These are phyloP conservation scores for Glycine tomentella DNA, from an alignment of 306 rosid genomes.

Conservation along the genomic window DNA sequence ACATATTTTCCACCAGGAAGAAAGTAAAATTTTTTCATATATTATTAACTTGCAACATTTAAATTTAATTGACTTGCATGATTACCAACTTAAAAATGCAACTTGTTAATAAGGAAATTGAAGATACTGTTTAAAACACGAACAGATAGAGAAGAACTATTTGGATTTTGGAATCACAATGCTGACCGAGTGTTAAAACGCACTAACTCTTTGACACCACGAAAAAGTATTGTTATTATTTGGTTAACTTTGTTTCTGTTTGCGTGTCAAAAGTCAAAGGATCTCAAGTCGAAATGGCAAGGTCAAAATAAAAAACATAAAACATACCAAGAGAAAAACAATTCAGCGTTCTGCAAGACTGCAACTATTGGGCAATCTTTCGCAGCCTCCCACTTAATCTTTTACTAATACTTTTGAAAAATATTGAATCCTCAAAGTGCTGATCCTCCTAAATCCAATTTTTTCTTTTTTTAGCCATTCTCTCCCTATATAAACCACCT, in stretches of 20 bases:
- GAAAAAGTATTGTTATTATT: conserved; percentile 14
- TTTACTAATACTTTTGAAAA: conserved; percentile 38
- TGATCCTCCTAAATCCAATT: conserved; percentile 47
- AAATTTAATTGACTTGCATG: no score
- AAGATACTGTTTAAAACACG: no score
- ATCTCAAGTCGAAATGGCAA: conserved; percentile 22
- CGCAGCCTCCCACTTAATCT: conserved; percentile 46
- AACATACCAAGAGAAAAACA: background rate
- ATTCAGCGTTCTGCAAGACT: conserved; percentile 2
- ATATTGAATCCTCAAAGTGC: conserved; percentile 35
- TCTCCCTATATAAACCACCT: conserved; percentile 41
- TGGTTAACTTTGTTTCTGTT: background rate
- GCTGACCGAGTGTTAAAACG: conserved; percentile 25
- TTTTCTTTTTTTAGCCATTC: background rate
- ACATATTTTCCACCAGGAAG: no score
- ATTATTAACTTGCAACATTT: no score
- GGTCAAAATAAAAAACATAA: conserved; percentile 41
- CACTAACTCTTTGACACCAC: conserved; percentile 26
- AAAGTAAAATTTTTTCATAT: no score
- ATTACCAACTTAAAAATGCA: no score
- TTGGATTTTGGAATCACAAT: no score
- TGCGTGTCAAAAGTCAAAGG: conserved; percentile 50
- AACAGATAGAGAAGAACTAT: no score
- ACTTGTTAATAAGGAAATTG: no score
- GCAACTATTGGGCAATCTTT: conserved; percentile 18